These are phyloP conservation scores for Gnomoniopsis smithogilvyi DNA, from an alignment of 2,329 filamentous ascomycete species.

Conservation along the genomic window DNA sequence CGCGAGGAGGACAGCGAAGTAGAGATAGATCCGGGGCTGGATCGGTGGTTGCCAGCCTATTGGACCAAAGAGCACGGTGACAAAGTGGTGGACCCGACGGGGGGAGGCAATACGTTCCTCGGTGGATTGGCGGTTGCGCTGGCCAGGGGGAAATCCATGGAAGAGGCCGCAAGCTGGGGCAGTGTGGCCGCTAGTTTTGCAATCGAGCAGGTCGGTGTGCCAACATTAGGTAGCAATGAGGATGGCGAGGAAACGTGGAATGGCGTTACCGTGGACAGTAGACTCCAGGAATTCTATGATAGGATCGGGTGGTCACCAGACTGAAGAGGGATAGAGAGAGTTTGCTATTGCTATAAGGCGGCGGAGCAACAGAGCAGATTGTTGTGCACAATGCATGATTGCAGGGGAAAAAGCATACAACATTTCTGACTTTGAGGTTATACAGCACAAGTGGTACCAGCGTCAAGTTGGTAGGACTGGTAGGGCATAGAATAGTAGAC, in stretches of 20 bases:
- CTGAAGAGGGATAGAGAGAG: background rate
- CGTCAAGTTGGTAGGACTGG: background rate
- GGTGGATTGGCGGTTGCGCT: constrained; percentile 57
- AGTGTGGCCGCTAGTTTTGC: constrained; percentile 85
- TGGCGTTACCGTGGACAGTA: constrained; percentile 47
- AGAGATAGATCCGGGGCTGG: constrained; percentile 61
- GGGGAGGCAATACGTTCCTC: constrained; percentile 89
- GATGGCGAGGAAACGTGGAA: constrained; percentile 60
- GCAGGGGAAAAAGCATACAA: background rate
- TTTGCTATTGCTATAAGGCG: background rate
- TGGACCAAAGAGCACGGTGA: constrained; percentile 41
- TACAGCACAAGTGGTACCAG: background rate
- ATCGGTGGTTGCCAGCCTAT: constrained; percentile 77
- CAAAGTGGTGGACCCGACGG: constrained; percentile 85
- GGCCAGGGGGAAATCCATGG: constrained; percentile 56
- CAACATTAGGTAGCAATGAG: constrained; percentile 46
- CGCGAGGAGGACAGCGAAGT: constrained; percentile 44
- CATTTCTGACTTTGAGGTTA: background rate
- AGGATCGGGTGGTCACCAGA: constrained; percentile 26
- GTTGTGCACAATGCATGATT: background rate
- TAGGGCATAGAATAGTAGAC: background rate
- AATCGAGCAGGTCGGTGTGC: constrained; percentile 91
- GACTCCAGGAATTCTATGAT: constrained; percentile 49
- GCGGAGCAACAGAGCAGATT: background rate
- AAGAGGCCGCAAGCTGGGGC: constrained; percentile 74